Percentiles rank a stretch among this genome's conserved stretches.
Conservation (phyloP, 1,139 yeast genomes). For the Candida buenavistaensis region DNA sequence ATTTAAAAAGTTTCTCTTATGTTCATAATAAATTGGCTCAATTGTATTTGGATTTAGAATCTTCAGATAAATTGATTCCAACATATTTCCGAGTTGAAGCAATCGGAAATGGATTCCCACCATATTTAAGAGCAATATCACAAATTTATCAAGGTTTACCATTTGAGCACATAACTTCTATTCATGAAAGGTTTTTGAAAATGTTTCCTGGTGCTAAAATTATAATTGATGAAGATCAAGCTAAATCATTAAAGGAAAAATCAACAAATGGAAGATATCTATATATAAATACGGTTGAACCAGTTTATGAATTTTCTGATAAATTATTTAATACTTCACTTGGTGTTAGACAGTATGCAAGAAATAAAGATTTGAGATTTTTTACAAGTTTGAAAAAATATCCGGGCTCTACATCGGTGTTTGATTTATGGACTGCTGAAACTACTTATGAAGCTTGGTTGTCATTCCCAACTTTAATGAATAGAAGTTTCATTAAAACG, state of each 20-base stretch:
- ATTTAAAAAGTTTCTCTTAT: slow-evolving; percentile 72
- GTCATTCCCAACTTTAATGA: slow-evolving; percentile 87
- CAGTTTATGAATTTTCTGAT: slow-evolving; percentile 55
- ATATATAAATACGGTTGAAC: slow-evolving; percentile 73
- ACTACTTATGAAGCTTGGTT: slow-evolving; percentile 73
- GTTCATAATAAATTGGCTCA: slow-evolving; percentile 71
- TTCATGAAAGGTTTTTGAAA: slow-evolving; percentile 73
- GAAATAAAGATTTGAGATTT: slow-evolving; percentile 67
- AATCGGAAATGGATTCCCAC: slow-evolving; percentile 85
- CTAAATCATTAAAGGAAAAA: slow-evolving; percentile 49
- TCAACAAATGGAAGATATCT: slow-evolving; percentile 63
- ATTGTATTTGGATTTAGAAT: slow-evolving; percentile 66
- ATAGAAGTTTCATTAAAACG: slow-evolving; percentile 69
- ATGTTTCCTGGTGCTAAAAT: slow-evolving; percentile 84
- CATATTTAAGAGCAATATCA: slow-evolving; percentile 68
- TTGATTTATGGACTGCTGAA: slow-evolving; percentile 88
- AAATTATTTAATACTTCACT: slow-evolving; percentile 50
- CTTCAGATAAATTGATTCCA: slow-evolving; percentile 72
- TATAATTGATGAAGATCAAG: slow-evolving; percentile 66
- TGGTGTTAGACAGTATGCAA: slow-evolving; percentile 68
- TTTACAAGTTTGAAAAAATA: slow-evolving; percentile 71
- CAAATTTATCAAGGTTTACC: slow-evolving; percentile 86
- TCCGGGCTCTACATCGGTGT: slow-evolving; percentile 72
- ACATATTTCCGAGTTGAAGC: slow-evolving; percentile 79
- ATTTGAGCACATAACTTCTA: slow-evolving; percentile 83